Conservation (phyloP, 2,329 filamentous ascomycete genomes). For the Xylariaceae sp. region DNA sequence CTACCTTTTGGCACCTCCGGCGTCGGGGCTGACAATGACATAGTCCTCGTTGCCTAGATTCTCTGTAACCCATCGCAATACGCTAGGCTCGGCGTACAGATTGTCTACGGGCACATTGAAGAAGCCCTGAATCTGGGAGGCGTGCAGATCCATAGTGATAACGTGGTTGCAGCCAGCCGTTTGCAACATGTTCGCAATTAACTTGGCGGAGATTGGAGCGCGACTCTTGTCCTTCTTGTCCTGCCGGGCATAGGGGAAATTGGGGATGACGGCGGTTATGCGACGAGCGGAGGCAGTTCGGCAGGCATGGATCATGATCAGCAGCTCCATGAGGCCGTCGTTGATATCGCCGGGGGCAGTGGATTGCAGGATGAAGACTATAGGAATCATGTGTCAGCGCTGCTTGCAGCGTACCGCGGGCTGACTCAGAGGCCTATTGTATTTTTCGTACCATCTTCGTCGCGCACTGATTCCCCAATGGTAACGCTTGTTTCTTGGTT, state of each 20-base stretch:
- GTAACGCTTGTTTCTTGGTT: slow-evolving; percentile 88
- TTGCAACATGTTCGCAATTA: slow-evolving; percentile 97
- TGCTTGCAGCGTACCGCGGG: not conserved
- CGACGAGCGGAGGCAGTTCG: slow-evolving; percentile 65
- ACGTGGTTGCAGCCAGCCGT: slow-evolving; percentile 89
- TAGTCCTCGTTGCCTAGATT: slow-evolving; percentile 78
- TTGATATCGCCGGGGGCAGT: slow-evolving; percentile 96
- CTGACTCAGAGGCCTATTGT: no score
- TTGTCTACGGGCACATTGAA: slow-evolving; percentile 78
- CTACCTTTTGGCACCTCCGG: slow-evolving; percentile 85
- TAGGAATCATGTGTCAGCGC: slow-evolving; percentile 52
- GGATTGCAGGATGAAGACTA: slow-evolving; percentile 91
- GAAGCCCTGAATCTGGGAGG: slow-evolving; percentile 91
- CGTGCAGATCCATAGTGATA: slow-evolving; percentile 95
- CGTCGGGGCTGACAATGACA: slow-evolving; percentile 92
- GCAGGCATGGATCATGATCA: slow-evolving; percentile 98
- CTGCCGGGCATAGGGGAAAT: slow-evolving; percentile 93
- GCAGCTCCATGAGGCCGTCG: slow-evolving; percentile 94
- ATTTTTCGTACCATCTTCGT: slow-evolving; percentile 68
- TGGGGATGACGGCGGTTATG: slow-evolving; percentile 92
- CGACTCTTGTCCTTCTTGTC: slow-evolving; percentile 95
- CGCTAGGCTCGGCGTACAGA: slow-evolving; percentile 90
- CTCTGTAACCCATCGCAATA: slow-evolving; percentile 85
- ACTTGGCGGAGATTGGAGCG: slow-evolving; percentile 92
- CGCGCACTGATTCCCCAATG: slow-evolving; percentile 91